Base-by-base conservation (phyloP, 768 basidiomycete genomes). In the Auriscalpium microsporum region DNA sequence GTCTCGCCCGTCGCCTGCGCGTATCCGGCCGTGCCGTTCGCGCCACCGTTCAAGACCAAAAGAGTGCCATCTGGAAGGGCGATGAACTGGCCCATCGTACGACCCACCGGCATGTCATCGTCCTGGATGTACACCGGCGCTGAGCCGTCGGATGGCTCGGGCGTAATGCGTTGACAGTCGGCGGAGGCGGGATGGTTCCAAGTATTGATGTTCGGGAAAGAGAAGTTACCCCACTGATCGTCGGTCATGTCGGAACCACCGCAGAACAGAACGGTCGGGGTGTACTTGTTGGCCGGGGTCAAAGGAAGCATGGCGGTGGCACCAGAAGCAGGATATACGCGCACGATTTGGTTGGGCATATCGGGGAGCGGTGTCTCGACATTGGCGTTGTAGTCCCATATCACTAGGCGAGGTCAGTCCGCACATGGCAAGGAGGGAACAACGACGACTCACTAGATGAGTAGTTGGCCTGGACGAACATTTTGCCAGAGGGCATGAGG, bases 1-100 rank as follows among this genome's bases (percentile, higher is more conserved):
- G 65, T 65, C 57, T 68, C 58, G 21, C 61, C 62, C 6, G 78
- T 76, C 47, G 65, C 58, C 8, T 80, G 74, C 1, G 90, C 74
- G 67, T 91, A 95, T 3, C 94, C 94, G 28, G 94, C 93, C 0
- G 93, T 95, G 13, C 94, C 94, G 62, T 91, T 92, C 10, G 66
- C 48, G 14, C 78, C 94, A 56, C 93, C 94, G 67, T 94, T 94
- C 62, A 92, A 70, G 52, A 93, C 78, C 19, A 92, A 74, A n/a
- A 94, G 54, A 36, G 80, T 86, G 8, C 85, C 86, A 48, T 90
- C 82, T 0, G 92, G 83, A 8, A 96, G 83, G 40, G 79, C 78
- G 69, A 94, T 84, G 67, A 95, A 92, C 66, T 92, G 89, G 10
- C 93, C 90, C 94, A 97, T 97, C 28, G 87, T 90, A 17, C 92